These are phyloP conservation scores for Maudiozyma humilis DNA, from an alignment of 1,139 yeast species.

Conservation along the genomic window DNA sequence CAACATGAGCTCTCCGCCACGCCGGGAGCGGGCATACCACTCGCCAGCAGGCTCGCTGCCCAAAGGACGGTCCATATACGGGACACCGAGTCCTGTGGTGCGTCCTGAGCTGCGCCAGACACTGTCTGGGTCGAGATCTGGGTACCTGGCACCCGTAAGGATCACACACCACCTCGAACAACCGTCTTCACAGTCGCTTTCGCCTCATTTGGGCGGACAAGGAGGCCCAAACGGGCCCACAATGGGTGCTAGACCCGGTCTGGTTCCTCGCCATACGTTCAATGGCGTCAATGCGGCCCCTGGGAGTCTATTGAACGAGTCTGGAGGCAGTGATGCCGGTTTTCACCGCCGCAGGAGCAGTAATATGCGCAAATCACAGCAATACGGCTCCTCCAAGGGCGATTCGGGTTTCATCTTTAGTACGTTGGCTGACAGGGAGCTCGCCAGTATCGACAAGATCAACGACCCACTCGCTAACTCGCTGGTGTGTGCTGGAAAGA, in stretches of 20 bases:
- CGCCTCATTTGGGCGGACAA: neutral
- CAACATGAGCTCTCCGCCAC: neutral
- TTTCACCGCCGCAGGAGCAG: neutral
- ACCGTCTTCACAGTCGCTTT: neutral
- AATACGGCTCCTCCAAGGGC: too few relatives aligned
- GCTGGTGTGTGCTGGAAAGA: slow-evolving; percentile 29
- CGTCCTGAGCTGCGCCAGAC: too few relatives aligned
- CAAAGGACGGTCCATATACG: neutral
- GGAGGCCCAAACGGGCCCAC: neutral
- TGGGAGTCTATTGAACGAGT: neutral
- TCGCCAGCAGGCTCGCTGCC: neutral
- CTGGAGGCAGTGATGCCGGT: slow-evolving; percentile 1
- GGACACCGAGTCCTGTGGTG: too few relatives aligned
- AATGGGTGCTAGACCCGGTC: neutral
- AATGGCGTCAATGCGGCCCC: neutral
- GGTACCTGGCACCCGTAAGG: too few relatives aligned
- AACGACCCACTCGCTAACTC: slow-evolving; percentile 22
- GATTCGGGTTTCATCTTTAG: slow-evolving; percentile 21
- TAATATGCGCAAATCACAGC: neutral
- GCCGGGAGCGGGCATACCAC: neutral
- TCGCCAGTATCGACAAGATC: slow-evolving; percentile 29
- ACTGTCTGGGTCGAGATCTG: too few relatives aligned
- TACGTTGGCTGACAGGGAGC: slow-evolving; percentile 18
- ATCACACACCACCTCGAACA: too few relatives aligned
- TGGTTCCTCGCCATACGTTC: slow-evolving; percentile 1